Conservation (phyloP, 2,329 filamentous ascomycete species). For the Malbranchea cinnamomea region DNA sequence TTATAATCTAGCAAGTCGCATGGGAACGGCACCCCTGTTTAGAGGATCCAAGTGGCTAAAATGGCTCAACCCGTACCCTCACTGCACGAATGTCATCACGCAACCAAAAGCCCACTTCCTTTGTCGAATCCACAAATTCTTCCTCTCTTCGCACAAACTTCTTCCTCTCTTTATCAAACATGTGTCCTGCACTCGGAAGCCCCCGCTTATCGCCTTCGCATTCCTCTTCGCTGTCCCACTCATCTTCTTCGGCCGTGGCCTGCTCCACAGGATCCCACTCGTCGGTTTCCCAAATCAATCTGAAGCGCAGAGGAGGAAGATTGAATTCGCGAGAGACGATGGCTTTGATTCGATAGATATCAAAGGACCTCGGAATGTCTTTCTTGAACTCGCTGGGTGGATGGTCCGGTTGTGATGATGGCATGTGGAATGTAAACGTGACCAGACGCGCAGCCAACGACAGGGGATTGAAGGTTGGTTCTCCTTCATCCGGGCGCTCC, state of each 20-base stretch:
- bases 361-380: constrained; percentile 58
- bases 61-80: constrained; percentile 51
- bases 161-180: constrained; percentile 20
- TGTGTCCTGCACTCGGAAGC: constrained; percentile 3
- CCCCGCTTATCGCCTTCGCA: constrained; percentile 25
- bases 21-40: background rate
- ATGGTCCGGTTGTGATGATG: constrained; percentile 13
- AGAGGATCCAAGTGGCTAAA: constrained; percentile 1
- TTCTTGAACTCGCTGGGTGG: constrained; percentile 17
- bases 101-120: constrained; percentile 69
- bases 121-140: constrained; percentile 63
- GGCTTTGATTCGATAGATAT: constrained; percentile 69
- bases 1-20: background rate
- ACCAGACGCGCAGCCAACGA: constrained; percentile 69
- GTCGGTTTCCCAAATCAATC: constrained; percentile 73
- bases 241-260: constrained; percentile 43
- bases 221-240: constrained; percentile 36
- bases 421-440: constrained; percentile 43
- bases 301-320: constrained; percentile 47
- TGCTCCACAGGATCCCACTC: constrained; percentile 70
- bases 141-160: constrained; percentile 65
- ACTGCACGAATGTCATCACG: constrained; percentile 50
- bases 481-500: constrained; percentile 19
- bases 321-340: constrained; percentile 58
- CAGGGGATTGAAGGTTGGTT: constrained; percentile 46